Conservation (phyloP, 2,329 filamentous ascomycete genomes). For the Trichoderma semiorbis region DNA sequence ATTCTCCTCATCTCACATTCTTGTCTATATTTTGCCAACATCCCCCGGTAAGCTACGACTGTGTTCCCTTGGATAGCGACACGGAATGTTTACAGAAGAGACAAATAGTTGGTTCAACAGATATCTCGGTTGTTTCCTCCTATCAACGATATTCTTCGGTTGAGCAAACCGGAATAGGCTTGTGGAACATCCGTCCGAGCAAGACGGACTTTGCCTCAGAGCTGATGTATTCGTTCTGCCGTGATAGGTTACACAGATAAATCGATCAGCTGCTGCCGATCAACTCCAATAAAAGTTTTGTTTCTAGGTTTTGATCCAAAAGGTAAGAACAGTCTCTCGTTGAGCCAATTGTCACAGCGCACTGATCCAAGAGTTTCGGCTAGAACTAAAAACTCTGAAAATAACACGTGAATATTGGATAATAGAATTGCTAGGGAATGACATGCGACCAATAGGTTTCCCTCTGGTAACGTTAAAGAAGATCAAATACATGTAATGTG, state of each 20-base stretch:
- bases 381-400: neutral
- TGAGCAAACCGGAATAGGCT: neutral
- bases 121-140: neutral
- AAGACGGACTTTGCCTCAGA: neutral
- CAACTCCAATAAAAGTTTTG: fast-evolving
- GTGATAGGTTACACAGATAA: neutral
- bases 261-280: neutral
- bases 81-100: neutral
- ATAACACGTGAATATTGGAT: neutral
- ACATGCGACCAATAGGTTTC: neutral
- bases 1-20: neutral
- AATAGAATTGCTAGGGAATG: neutral
- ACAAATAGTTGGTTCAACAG: neutral
- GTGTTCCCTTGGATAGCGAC: neutral
- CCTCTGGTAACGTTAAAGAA: neutral
- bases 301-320: neutral
- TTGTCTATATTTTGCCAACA: neutral
- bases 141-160: neutral
- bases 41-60: neutral
- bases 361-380: neutral
- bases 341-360: neutral
- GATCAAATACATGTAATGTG: neutral
- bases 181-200: neutral
- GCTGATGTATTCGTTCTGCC: neutral
- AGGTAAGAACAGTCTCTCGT: neutral